Base-by-base conservation (phyloP, 139 green algal genomes). In the Yamagishiella unicocca region DNA sequence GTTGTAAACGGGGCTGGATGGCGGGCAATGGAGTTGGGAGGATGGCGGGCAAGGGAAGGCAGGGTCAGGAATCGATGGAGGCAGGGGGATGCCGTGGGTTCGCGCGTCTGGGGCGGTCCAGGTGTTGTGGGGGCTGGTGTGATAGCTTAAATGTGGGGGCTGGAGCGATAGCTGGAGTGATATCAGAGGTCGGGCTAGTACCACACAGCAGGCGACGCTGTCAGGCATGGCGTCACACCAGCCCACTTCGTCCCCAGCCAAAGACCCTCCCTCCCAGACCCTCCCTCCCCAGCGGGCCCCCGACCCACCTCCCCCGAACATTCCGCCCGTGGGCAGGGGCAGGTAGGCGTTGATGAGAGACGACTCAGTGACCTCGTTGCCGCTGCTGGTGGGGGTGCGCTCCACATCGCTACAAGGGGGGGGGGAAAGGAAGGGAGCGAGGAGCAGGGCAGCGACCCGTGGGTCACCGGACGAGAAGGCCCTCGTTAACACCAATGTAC, bases 291-390 rank as follows among this genome's bases (percentile, higher is more conserved):
- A 4, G 21, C 38, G 2, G 6, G 38, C 8, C 42, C 4, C 27
- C 54, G 4, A 8, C 78, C 37, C 43, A 85, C 79, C 79, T 67
- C 79, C 79, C 2, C 79, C 79, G 46, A 87, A 80, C 55, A 80
- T 80, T 67, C 82, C 82, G 10, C 46, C 50, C 24, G 67, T 79
- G 67, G 82, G 82, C 67, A 87, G 37, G 27, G 82, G 82, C 66
- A 87, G 82, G 82, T 87, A 87, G 31, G 66, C n/a, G 67, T 46
- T 68, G 82, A 87, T 79, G 50, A 87, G 24, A 43, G 14, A n/a
- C 29, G 46, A 43, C 45, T 87, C 82, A 2, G 31, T 35, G 2
- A 35, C 35, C 29, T 73, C 46, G 21, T 21, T 17, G 35, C 46
- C 82, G 67, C 45, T 58, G 79, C 19, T 67, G 79, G 62, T 76